Base-by-base conservation (phyloP, 2,329 filamentous ascomycete species). In the Hypoxylon sp. region DNA sequence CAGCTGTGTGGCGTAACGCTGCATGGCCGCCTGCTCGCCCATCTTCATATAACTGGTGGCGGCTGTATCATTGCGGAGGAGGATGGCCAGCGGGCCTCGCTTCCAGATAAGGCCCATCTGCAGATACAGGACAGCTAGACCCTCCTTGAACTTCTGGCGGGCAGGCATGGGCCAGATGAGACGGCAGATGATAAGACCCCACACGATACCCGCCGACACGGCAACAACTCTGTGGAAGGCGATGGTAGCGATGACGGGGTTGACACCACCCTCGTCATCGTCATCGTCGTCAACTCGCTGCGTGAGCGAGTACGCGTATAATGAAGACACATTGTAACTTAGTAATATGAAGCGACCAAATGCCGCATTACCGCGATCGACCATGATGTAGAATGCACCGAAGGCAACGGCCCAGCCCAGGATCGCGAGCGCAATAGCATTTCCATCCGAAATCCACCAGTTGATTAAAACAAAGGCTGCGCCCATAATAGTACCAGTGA, bases 61-160 rank as follows among this genome's bases (percentile, higher is more conserved):
- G 3, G 82, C 80, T 63, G 79, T 80, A 67, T 86, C 81, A 62
- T 84, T 87, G 47, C 88, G 84, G 0, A 89, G 80, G 57, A 97
- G 84, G 6, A 89, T 87, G 4, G 91, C 90, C 22, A 99, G 81
- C 0, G 95, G 95, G 7, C 96, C 94, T 46, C 94, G 88, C 79
- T 94, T 97, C 95, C 95, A 99, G 68, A 98, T 94, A 32, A 99
- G 84, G 15, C 93, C 92, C 88, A 99, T 94, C 61, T 96, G 92
- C 6, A 99, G 84, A 86, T 95, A 98, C 11, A 99, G 82, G n/a
- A 97, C 83, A 26, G 92, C 92, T 10, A 97, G 84, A 1, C 94
- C 94, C 72, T 97, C 90, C 73, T 95, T 93, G 71, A 98, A 89
- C 78, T 97, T 97, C 66, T 86, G 84, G 44, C 95, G 87, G 1